Evolutionary conservation across 2,329 filamentous ascomycete species (phyloP).

Genomic region (Talaromyces sp.): DNA sequence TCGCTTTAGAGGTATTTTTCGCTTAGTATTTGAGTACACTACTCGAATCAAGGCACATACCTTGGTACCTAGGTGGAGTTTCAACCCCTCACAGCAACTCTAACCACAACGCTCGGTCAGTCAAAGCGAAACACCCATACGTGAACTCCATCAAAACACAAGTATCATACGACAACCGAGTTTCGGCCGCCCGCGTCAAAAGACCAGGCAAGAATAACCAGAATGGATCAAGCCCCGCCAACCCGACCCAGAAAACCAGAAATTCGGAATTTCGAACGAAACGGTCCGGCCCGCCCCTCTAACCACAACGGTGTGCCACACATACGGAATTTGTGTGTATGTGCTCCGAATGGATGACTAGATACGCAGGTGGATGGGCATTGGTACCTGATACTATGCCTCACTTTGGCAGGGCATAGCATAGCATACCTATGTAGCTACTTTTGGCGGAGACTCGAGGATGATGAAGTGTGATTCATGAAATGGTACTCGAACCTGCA

Average conservation of each 20-base stretch:
- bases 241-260: neutral
- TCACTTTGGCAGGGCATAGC: neutral
- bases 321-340: neutral
- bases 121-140: neutral
- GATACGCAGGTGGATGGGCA: neutral
- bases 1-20: no score
- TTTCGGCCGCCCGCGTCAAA: neutral
- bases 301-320: neutral
- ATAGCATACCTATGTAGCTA: neutral
- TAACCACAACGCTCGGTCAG: neutral
- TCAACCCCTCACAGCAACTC: neutral
- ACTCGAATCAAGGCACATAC: neutral
- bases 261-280: neutral
- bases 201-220: neutral
- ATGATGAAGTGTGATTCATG: neutral
- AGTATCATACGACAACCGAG: neutral
- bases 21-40: no score
- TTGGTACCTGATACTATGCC: neutral
- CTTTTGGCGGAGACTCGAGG: neutral
- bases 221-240: neutral
- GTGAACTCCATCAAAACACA: no score
- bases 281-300: neutral
- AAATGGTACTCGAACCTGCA: neutral
- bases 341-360: neutral
- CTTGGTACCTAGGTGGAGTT: no score